Evolutionary conservation across 1,284 basidiomycete species (phyloP), one percentile per base, ranked within the genome.

Genomic region (Veloboletus limbatus): DNA sequence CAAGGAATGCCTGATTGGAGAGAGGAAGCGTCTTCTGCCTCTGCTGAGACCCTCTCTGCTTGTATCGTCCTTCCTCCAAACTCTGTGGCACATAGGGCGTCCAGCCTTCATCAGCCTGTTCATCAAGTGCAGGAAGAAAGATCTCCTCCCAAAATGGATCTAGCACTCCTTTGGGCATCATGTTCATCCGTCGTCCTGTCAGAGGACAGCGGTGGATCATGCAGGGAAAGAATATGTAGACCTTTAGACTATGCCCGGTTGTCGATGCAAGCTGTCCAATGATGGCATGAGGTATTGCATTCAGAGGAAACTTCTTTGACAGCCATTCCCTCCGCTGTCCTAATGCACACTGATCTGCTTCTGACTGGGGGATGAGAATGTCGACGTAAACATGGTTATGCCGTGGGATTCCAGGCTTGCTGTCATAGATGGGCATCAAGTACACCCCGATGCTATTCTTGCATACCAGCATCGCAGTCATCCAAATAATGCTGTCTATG

Each of bases 401-500:
- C 10, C 47, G 48, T 0, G 7, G 1, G 4, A 56, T 56, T 0
- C 28, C 33, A 6, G 41, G 13, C 37, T 40, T 45, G 1, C 21
- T 20, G 2, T 50, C 35, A 25, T 47, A 41, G 18, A 49, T 18
- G 0, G 51, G 56, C 2, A 4, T 40, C 2, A 53, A 1, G 4
- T 51, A 43, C 0, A 58, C 38, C 0, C 42, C 30, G 2, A 58
- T 40, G 25, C 47, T 47, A 0, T 14, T 14, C 3, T 3, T 42
- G 40, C 38, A 54, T 0, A 43, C 16, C 0, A 55, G 7, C 17
- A n/a, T 8, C 4, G 8, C 42, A 1, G 48, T 55, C 1, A 9
- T 45, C 50, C 54, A 58, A 1, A 57, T 51, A 20, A 57, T 39
- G 25, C 54, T 57, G 24, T 58, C 46, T 4, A 57, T 58, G 16